Conservation (phyloP, 2,329 filamentous ascomycete genomes). For the Sporothrix pallida region DNA sequence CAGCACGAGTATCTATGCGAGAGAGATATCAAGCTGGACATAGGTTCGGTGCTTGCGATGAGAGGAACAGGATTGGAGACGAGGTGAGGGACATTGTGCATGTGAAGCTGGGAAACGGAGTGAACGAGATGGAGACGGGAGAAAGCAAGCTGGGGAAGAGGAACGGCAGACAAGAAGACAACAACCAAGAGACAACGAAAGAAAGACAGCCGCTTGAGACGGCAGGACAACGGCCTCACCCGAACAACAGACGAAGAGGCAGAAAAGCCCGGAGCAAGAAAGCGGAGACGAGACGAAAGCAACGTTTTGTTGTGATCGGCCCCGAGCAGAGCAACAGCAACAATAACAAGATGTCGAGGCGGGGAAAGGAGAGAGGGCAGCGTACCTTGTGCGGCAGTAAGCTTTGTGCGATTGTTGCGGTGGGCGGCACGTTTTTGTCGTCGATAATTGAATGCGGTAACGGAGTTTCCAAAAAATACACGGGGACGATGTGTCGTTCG, state of each 20-base stretch:
- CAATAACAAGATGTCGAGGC: neutral
- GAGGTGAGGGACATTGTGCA: too few species aligned
- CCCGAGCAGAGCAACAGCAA: neutral
- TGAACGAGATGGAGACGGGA: neutral
- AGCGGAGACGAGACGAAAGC: conserved; percentile 21
- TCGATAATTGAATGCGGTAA: neutral
- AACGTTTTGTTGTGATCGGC: conserved; percentile 20
- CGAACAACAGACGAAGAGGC: neutral
- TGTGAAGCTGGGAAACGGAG: neutral
- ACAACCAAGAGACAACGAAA: neutral
- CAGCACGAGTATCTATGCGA: neutral
- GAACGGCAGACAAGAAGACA: neutral
- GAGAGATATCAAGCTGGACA: neutral
- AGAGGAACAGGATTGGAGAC: neutral
- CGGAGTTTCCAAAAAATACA: neutral
- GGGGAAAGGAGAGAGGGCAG: conserved; percentile 1
- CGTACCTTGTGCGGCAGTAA: conserved; percentile 20
- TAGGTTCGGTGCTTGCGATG: neutral
- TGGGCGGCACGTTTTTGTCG: neutral
- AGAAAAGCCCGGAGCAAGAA: neutral
- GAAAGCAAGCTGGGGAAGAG: neutral
- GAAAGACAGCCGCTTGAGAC: neutral
- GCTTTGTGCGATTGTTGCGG: conserved; percentile 20
- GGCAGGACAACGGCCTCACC: conserved; percentile 2
- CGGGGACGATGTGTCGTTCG: neutral